phyloP scores from a whole-genome alignment of 179 eudicot species.

The Spergularia azorica region DNA sequence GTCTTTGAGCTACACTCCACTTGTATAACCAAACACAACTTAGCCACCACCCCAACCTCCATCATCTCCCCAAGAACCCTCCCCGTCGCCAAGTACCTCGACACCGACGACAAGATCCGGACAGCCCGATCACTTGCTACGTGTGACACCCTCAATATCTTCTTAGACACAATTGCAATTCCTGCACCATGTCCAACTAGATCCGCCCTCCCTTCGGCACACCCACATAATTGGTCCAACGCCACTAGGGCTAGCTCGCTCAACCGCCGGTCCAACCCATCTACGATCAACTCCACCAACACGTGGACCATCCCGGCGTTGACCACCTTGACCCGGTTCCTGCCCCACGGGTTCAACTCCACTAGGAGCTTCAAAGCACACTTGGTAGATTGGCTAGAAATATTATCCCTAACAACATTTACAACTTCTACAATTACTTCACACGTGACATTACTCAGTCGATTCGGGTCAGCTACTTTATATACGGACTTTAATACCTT shows the following conservation, averaged over 20 bases:
- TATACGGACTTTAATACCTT: constrained; percentile 34
- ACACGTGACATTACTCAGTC: constrained; percentile 14
- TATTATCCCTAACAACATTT: constrained; percentile 26
- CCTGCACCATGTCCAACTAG: constrained; percentile 61
- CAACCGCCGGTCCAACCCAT: constrained; percentile 42
- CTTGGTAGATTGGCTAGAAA: constrained; percentile 40
- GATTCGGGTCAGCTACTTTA: constrained; percentile 37
- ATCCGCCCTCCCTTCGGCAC: constrained; percentile 82
- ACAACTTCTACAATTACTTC: constrained; percentile 25
- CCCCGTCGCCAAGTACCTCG: constrained; percentile 46
- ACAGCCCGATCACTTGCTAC: constrained; percentile 60
- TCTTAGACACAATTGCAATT: constrained; percentile 61
- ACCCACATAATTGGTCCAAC: constrained; percentile 66
- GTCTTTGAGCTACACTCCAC: constrained; percentile 55
- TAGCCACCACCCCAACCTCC: constrained; percentile 72
- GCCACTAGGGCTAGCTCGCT: constrained; percentile 54
- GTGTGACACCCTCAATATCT: constrained; percentile 55
- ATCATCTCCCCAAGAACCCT: constrained; percentile 74
- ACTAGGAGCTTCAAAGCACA: constrained; percentile 52
- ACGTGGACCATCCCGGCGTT: constrained; percentile 59
- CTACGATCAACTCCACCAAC: constrained; percentile 60
- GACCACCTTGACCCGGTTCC: constrained; percentile 59
- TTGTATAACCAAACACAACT: constrained; percentile 66
- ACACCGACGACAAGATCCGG: constrained; percentile 54
- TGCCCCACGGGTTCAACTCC: constrained; percentile 59